These are phyloP conservation scores for Diplotaxis tenuifolia DNA, from an alignment of 345 rosid species.

Conservation along the genomic window DNA sequence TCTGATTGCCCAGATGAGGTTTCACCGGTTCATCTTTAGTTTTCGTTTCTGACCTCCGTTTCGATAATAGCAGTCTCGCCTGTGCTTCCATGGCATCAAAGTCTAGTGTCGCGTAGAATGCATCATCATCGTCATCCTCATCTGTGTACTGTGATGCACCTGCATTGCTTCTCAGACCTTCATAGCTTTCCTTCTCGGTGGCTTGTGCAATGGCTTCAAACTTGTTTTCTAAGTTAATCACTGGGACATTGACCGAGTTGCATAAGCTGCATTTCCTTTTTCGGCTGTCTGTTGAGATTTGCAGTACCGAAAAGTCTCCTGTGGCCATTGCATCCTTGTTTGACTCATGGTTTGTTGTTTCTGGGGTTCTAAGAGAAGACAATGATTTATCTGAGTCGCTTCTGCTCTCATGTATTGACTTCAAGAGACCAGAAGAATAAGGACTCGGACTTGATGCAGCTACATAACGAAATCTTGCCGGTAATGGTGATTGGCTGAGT, in stretches of 20 bases:
- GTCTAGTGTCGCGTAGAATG: constrained; percentile 68
- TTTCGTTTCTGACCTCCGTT: constrained; percentile 39
- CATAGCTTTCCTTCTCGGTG: constrained; percentile 28
- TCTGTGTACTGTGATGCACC: constrained; percentile 24
- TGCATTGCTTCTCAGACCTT: constrained; percentile 28
- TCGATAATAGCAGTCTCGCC: constrained; percentile 56
- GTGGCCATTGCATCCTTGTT: constrained; percentile 31
- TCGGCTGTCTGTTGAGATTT: constrained; percentile 39
- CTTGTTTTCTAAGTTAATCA: constrained; percentile 56
- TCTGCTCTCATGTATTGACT: constrained; percentile 38
- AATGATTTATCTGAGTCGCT: constrained; percentile 45
- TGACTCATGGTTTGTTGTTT: constrained; percentile 34
- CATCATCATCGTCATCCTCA: constrained; percentile 46
- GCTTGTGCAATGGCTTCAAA: constrained; percentile 38
- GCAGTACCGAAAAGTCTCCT: constrained; percentile 26
- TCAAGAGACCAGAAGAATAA: constrained; percentile 33
- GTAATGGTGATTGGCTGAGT: constrained; percentile 86
- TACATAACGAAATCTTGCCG: constrained; percentile 35
- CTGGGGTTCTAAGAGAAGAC: constrained; percentile 43
- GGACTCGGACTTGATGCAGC: constrained; percentile 41
- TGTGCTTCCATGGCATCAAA: constrained; percentile 87
- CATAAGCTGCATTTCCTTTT: constrained; percentile 55
- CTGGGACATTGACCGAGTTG: constrained; percentile 44
- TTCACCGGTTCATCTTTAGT: constrained; percentile 32
- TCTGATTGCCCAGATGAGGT: constrained; percentile 3